phyloP scores from a whole-genome alignment of 345 rosid genomes.

The Gossypium australe region DNA sequence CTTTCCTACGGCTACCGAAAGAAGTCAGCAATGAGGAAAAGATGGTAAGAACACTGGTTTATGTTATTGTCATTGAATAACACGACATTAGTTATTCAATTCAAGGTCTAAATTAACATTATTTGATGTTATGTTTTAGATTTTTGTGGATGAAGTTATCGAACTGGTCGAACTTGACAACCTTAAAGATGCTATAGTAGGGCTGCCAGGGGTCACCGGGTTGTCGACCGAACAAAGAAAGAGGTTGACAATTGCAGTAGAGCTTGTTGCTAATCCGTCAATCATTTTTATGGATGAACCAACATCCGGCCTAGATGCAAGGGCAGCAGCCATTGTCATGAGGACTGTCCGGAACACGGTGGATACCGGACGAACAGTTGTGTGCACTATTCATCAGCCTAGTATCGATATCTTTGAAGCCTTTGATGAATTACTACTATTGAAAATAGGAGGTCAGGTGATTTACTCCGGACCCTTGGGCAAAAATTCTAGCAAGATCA shows the following conservation, averaged over 20 bases:
- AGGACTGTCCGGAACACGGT: not conserved
- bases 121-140: constrained; percentile 23
- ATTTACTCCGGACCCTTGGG: not conserved
- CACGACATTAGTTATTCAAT: not conserved
- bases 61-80: not conserved
- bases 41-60: constrained; percentile 39
- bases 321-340: not conserved
- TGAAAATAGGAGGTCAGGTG: not conserved
- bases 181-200: constrained; percentile 60
- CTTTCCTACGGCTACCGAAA: constrained; percentile 73
- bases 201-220: constrained; percentile 67
- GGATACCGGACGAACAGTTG: not conserved
- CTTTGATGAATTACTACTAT: not conserved
- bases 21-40: constrained; percentile 72
- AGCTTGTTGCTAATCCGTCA: constrained; percentile 79
- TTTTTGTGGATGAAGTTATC: constrained; percentile 67
- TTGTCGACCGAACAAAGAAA: constrained; percentile 84
- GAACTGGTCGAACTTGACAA: constrained; percentile 55
- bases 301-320: constrained; percentile 57
- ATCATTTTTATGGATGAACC: constrained; percentile 95
- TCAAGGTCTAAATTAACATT: not conserved
- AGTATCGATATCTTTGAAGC: constrained; percentile 1
- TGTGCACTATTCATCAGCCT: constrained; percentile 5
- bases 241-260: constrained; percentile 77
- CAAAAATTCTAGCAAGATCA: not conserved